phyloP scores from a whole-genome alignment of 1,284 basidiomycete genomes.

The Malassezia slooffiae region DNA sequence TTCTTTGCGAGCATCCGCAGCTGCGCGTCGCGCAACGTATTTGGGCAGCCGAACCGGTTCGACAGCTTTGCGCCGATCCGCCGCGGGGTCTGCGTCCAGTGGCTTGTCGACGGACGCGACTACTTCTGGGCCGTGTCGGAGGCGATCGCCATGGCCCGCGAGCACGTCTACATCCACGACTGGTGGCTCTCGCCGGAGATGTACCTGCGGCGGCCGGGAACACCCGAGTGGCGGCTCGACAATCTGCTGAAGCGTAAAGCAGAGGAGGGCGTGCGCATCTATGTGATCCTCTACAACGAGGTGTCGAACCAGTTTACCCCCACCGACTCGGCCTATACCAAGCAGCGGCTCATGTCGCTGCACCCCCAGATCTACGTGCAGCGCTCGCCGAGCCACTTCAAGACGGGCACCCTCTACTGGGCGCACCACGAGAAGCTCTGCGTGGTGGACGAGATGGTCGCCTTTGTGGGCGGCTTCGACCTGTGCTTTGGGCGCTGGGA shows the following conservation, averaged over 20 bases:
- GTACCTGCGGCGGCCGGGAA: slow-evolving; percentile 67
- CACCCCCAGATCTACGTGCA: slow-evolving; percentile 94
- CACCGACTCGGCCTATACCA: slow-evolving; percentile 61
- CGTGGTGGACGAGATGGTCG: slow-evolving; percentile 91
- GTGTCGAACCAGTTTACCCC: slow-evolving; percentile 88
- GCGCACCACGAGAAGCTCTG: slow-evolving; percentile 90
- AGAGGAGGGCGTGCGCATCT: slow-evolving; percentile 88
- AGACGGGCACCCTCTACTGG: slow-evolving; percentile 97
- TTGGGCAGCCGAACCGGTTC: slow-evolving; percentile 59
- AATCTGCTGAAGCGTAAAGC: slow-evolving; percentile 80
- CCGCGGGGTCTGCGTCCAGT: slow-evolving; percentile 84
- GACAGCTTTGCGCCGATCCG: slow-evolving; percentile 89
- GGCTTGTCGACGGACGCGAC: slow-evolving; percentile 85
- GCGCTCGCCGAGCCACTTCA: slow-evolving; percentile 91
- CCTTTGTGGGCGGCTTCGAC: slow-evolving; percentile 95
- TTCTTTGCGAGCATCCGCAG: slow-evolving; percentile 88
- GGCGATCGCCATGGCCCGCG: slow-evolving; percentile 78
- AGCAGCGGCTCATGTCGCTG: slow-evolving; percentile 69
- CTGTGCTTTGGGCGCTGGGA: slow-evolving; percentile 60
- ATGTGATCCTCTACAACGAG: slow-evolving; percentile 76
- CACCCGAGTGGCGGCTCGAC: slow-evolving; percentile 80
- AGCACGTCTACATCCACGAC: slow-evolving; percentile 51
- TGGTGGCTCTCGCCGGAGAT: slow-evolving; percentile 56
- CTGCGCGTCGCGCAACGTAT: slow-evolving; percentile 66
- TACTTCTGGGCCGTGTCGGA: slow-evolving; percentile 64